phyloP scores from a whole-genome alignment of 2,329 filamentous ascomycete species.

The Nemania serpens region DNA sequence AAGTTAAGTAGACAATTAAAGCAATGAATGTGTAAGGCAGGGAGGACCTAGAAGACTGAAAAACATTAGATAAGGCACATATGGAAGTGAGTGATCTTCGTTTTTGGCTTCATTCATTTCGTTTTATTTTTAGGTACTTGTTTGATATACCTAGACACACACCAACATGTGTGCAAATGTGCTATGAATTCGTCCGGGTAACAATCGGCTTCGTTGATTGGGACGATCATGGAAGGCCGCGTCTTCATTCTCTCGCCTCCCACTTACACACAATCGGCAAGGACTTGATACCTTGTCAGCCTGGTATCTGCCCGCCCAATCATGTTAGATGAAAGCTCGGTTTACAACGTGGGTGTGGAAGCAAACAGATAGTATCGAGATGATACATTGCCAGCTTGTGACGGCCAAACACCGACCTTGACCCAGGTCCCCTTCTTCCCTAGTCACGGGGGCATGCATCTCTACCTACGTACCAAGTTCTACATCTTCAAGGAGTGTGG shows the following conservation, averaged over 20 bases:
- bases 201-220: constrained; percentile 5
- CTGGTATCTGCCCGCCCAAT: neutral
- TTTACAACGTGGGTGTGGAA: neutral
- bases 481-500: constrained; percentile 1
- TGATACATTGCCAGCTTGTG: neutral
- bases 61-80: too few relatives aligned
- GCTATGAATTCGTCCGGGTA: too few relatives aligned
- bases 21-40: too few relatives aligned
- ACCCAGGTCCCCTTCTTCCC: neutral
- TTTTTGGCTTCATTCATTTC: too few relatives aligned
- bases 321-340: neutral
- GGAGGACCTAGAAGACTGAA: too few relatives aligned
- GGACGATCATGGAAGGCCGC: neutral
- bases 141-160: neutral
- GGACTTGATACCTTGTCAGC: too few relatives aligned
- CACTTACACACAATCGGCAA: neutral
- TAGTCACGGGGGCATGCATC: constrained; percentile 19
- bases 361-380: constrained; percentile 4
- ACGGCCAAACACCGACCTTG: neutral
- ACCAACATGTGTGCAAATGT: neutral
- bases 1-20: too few relatives aligned
- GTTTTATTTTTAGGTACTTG: too few relatives aligned
- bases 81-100: too few relatives aligned
- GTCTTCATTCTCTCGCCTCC: neutral
- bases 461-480: neutral